Evolutionary conservation across 768 basidiomycete genomes (phyloP).

Genomic region (Exsudoporus frostii): DNA sequence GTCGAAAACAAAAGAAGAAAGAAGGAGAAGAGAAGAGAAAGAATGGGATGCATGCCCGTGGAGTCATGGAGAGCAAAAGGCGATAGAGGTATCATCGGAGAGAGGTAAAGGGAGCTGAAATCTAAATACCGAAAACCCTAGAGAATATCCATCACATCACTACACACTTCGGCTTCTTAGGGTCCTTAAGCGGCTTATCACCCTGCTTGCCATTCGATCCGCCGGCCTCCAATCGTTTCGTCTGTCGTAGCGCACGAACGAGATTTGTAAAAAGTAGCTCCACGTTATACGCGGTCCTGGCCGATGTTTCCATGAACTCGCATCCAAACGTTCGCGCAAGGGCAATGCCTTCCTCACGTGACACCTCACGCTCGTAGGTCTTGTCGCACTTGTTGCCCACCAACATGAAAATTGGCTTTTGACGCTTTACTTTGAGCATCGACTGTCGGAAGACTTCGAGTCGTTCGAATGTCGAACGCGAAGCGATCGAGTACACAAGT

Average conservation of each 20-base stretch:
- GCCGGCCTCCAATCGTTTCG: slow-evolving; percentile 53
- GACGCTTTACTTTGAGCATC: slow-evolving; percentile 84
- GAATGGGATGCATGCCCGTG: slow-evolving; percentile 24
- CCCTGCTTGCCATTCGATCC: slow-evolving; percentile 37
- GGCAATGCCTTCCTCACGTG: slow-evolving; percentile 81
- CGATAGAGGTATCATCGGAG: slow-evolving; percentile 76
- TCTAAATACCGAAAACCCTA: slow-evolving; percentile 66
- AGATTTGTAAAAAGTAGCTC: slow-evolving; percentile 86
- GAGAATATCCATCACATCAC: slow-evolving; percentile 71
- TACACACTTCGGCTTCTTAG: slow-evolving; percentile 60
- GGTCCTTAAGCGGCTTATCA: slow-evolving; percentile 43
- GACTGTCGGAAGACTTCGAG: slow-evolving; percentile 88
- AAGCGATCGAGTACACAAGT: slow-evolving; percentile 94
- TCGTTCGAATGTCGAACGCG: slow-evolving; percentile 87
- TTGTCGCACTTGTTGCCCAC: slow-evolving; percentile 97
- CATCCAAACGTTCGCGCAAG: slow-evolving; percentile 84
- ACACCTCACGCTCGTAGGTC: slow-evolving; percentile 86
- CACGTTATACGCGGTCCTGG: slow-evolving; percentile 91
- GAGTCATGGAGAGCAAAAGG: slow-evolving; percentile 28
- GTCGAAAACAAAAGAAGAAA: slow-evolving; percentile 22
- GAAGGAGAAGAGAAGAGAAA: slow-evolving; percentile 6
- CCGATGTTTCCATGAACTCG: slow-evolving; percentile 95
- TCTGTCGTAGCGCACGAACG: slow-evolving; percentile 78
- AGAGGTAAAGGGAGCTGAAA: slow-evolving; percentile 62
- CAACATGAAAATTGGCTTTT: slow-evolving; percentile 85